phyloP scores from a whole-genome alignment of 2,329 filamentous ascomycete genomes.

The Verticillium dahliae region DNA sequence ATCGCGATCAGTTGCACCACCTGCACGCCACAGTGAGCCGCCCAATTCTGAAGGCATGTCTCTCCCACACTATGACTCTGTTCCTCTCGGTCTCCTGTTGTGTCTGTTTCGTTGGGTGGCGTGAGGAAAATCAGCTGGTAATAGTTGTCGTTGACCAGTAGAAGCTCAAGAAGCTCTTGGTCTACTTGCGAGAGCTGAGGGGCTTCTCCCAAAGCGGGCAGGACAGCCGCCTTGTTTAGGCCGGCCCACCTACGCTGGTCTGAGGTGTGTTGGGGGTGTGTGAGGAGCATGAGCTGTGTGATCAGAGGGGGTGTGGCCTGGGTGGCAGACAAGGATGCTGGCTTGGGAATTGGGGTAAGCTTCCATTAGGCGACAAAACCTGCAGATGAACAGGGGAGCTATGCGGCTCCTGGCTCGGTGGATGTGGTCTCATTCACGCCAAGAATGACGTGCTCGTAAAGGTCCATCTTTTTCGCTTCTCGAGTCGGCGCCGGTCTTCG shows the following conservation, averaged over 20 bases:
- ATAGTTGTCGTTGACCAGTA: not conserved
- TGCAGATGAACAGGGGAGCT: not conserved
- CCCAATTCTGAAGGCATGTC: not conserved
- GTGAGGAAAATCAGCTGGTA: not conserved
- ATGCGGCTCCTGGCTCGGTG: not conserved
- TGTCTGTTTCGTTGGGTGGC: not conserved
- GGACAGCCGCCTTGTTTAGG: not conserved
- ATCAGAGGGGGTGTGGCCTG: not conserved
- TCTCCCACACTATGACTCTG: not conserved
- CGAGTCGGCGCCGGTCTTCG: not conserved
- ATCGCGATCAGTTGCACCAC: not conserved
- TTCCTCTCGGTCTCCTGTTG: not conserved
- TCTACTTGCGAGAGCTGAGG: not conserved
- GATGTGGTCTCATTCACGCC: slow-evolving; percentile 1
- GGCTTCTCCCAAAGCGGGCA: not conserved
- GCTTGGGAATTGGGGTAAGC: not conserved
- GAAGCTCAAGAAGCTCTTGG: slow-evolving; percentile 1
- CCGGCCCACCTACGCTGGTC: not conserved
- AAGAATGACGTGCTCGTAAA: slow-evolving; percentile 1
- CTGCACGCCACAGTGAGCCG: not conserved
- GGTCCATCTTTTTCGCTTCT: not conserved
- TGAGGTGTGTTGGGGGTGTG: not conserved
- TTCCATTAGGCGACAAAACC: not conserved
- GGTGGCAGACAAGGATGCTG: not conserved
- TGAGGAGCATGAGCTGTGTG: not conserved